A percentile compares a stretch with the other conserved stretches of the same genome.
These are phyloP conservation scores for Xylariaceae sp. DNA, from an alignment of 2,329 filamentous ascomycete species.

Conservation along the genomic window DNA sequence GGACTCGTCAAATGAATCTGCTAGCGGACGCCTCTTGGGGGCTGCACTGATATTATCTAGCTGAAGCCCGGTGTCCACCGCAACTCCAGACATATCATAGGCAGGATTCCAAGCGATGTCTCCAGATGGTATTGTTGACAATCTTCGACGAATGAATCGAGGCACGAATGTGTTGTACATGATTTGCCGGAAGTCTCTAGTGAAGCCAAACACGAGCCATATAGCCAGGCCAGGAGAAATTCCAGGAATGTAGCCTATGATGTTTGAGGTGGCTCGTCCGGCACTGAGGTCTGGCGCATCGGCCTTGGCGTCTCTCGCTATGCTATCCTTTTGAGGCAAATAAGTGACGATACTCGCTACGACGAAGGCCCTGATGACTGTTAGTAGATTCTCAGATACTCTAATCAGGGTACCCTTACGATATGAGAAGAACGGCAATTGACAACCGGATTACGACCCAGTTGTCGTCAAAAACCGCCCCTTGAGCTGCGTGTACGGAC, in stretches of 20 bases:
- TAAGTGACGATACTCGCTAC: constrained; percentile 23
- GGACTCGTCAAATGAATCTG: constrained; percentile 5
- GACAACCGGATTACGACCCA: constrained; percentile 24
- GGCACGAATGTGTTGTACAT: constrained; percentile 24
- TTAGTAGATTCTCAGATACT: background rate
- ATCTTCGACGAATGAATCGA: constrained; percentile 12
- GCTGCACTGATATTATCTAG: constrained; percentile 8
- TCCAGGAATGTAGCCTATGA: constrained; percentile 25
- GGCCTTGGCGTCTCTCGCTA: constrained; percentile 20
- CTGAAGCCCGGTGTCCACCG: constrained; percentile 13
- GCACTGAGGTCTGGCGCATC: constrained; percentile 21
- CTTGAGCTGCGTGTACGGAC: constrained; percentile 6
- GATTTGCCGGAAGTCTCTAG: constrained; percentile 21
- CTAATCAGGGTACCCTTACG: constrained; percentile 11
- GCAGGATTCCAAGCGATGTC: constrained; percentile 1
- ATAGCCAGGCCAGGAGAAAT: constrained; percentile 27
- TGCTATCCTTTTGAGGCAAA: constrained; percentile 20
- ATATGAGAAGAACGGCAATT: constrained; percentile 22
- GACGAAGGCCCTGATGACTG: constrained; percentile 18
- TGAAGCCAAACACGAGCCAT: constrained; percentile 26
- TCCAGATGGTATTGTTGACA: background rate
- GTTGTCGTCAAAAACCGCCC: constrained; percentile 21
- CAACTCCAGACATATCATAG: constrained; percentile 4
- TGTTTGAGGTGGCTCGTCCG: constrained; percentile 22
- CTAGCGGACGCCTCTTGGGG: constrained; percentile 10